Evolutionary conservation across 805 yeast species (phyloP).

Genomic region (Naumovozyma baii): DNA sequence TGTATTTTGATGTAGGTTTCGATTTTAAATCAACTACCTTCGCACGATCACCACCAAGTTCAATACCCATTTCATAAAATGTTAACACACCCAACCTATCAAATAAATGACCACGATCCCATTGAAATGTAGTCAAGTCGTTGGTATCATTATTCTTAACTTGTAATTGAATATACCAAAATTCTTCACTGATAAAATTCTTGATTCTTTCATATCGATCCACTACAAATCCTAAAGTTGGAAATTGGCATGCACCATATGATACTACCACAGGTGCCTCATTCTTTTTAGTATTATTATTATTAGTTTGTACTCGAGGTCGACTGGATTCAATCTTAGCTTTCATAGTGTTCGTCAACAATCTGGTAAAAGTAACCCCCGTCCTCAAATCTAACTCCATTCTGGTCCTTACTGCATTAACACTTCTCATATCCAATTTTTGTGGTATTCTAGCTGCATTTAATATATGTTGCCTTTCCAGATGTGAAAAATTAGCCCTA

Average conservation of each 20-base stretch:
- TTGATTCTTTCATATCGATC: constrained; percentile 75
- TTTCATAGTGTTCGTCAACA: constrained; percentile 45
- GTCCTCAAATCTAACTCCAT: constrained; percentile 81
- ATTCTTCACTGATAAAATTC: constrained; percentile 63
- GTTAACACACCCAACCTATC: constrained; percentile 58
- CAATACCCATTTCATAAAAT: constrained; percentile 60
- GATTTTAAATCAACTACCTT: constrained; percentile 41
- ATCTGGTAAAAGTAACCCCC: constrained; percentile 82
- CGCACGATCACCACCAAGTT: constrained; percentile 37
- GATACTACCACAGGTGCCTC: constrained; percentile 35
- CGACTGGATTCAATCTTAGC: constrained; percentile 10
- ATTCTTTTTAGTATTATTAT: constrained; percentile 7
- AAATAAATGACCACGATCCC: constrained; percentile 66
- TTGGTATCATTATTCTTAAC: constrained; percentile 34
- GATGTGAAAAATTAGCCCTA: constrained; percentile 81
- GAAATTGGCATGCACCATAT: constrained; percentile 93
- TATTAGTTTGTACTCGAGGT: constrained; percentile 1
- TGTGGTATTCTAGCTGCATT: constrained; percentile 66
- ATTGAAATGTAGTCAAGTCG: constrained; percentile 39
- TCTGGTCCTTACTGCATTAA: constrained; percentile 78
- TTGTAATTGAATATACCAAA: constrained; percentile 62
- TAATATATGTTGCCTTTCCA: constrained; percentile 64
- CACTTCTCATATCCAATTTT: constrained; percentile 53
- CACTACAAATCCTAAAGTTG: constrained; percentile 92
- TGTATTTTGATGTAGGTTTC: constrained; percentile 62